Percentiles rank a stretch among this genome's conserved stretches.
These are phyloP conservation scores for Straminergon stramineum DNA, from an alignment of 225 moss, liverwort and hornwort genomes.

Conservation along the genomic window DNA sequence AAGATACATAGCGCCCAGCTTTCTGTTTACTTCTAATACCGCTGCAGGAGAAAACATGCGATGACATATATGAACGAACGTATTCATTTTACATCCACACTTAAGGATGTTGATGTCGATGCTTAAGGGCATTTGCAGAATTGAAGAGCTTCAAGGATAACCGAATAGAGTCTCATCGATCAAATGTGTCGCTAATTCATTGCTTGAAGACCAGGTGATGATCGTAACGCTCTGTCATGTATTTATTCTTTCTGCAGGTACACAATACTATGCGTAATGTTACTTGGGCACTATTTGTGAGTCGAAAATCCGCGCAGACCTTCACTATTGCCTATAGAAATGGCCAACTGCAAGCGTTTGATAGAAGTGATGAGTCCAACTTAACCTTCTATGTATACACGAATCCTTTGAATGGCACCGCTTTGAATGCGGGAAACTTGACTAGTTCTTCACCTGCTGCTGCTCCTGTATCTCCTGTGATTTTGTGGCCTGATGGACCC, in stretches of 20 bases:
- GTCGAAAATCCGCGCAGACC: conserved; percentile 23
- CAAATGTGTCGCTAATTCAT: neutral
- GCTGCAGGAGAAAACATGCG: neutral
- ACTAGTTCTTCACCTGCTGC: neutral
- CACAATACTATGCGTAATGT: conserved; percentile 46
- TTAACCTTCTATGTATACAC: conserved; percentile 28
- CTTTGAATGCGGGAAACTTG: neutral
- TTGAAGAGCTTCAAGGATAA: neutral
- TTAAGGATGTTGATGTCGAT: neutral
- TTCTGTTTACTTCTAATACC: neutral
- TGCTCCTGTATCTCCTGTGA: conserved; percentile 4
- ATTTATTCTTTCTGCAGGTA: conserved; percentile 21
- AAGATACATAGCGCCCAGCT: neutral
- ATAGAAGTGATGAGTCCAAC: conserved; percentile 12
- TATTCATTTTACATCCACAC: neutral
- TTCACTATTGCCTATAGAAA: conserved; percentile 46
- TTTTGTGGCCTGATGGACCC: conserved; percentile 9
- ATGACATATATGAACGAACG: neutral
- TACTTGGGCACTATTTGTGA: conserved; percentile 55
- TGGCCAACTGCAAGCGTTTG: conserved; percentile 51
- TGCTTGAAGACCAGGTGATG: neutral
- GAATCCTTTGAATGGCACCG: conserved; percentile 23
- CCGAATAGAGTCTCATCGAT: neutral
- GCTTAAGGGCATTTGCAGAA: neutral
- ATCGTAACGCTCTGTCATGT: neutral